Evolutionary conservation across 1,284 basidiomycete species (phyloP), one percentile per base, ranked within the genome.

Genomic region (Melampsora abietis-canadensis): DNA sequence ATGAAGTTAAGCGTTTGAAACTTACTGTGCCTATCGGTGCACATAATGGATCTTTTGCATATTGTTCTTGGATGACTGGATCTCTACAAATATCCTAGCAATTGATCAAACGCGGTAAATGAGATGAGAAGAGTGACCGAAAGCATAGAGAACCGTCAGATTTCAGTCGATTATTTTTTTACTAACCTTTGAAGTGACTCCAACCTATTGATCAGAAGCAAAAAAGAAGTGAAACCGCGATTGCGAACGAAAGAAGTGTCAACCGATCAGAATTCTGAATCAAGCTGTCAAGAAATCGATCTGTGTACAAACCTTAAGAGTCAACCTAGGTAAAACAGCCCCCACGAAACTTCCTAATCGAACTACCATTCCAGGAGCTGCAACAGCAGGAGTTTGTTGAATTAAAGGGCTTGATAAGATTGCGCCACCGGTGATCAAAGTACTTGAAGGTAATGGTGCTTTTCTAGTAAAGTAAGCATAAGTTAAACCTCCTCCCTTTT

Each of bases 361-460:
- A 34, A 79, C 72, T 14, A 79, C 31, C 17, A 76, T n/a, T 8
- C 10, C 2, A 2, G 76, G 61, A 0, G 79, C 70, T 21, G 60
- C 64, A 12, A 77, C 76, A 8, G 15, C 77, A 12, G 72, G 72
- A 44, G 79, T 77, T 54, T 82, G 80, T 2, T 76, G 76, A 21
- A 83, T 67, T 77, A 83, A 80, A 17, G 82, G 82, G 8, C 79
- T 77, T 8, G 78, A 79, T 2, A 79, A 75, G 34, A 83, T 77
- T 37, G 81, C 79, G 21, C 82, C 82, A 17, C 75, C 77, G 6
- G 81, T 76, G 74, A 82, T 77, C 8, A 78, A 76, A 60, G 79
- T 77, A 19, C 81, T 78, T 47, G 78, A 77, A n/a, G 77, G 76
- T 10, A 70, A 68, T 0, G 79, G 78, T 3, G 77, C 78, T 2